A percentile compares a stretch with the other conserved stretches of the same genome.
Conservation (phyloP, 129 eudicot species). For the Artemisia annua region DNA sequence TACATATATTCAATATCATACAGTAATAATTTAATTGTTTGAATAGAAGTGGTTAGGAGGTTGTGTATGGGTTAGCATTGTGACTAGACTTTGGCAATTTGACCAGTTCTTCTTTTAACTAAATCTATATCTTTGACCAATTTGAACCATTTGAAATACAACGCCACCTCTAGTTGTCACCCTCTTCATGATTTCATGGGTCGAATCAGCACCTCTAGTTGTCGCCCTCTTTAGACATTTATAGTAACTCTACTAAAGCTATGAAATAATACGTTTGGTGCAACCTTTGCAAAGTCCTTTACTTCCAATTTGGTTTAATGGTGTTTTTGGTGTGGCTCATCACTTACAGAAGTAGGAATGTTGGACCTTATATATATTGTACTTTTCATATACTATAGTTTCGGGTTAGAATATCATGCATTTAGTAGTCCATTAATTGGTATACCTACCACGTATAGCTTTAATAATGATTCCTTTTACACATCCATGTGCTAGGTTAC, state of each 20-base stretch:
- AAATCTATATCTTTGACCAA: too few relatives aligned
- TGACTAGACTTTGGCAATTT: too few relatives aligned
- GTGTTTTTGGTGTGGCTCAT: too few relatives aligned
- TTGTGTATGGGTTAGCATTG: too few relatives aligned
- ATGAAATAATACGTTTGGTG: too few relatives aligned
- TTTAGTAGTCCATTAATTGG: neutral
- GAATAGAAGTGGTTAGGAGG: too few relatives aligned
- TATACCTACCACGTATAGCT: neutral
- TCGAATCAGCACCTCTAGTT: neutral
- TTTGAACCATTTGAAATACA: too few relatives aligned
- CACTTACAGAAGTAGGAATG: too few relatives aligned
- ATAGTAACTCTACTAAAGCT: too few relatives aligned
- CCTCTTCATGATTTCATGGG: neutral
- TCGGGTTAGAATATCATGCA: slow-evolving; percentile 11
- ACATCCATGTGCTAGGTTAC: slow-evolving; percentile 11
- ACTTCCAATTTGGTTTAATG: slow-evolving; percentile 16
- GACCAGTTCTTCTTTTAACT: too few relatives aligned
- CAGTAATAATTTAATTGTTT: too few relatives aligned
- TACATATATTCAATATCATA: neutral
- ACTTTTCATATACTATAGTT: neutral
- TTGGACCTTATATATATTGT: neutral
- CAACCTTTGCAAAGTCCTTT: slow-evolving; percentile 1
- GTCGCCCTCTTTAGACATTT: slow-evolving; percentile 4
- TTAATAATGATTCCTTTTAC: neutral
- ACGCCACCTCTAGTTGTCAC: too few relatives aligned